phyloP scores from a whole-genome alignment of 2,329 filamentous ascomycete species.

The Cytospora piceae region DNA sequence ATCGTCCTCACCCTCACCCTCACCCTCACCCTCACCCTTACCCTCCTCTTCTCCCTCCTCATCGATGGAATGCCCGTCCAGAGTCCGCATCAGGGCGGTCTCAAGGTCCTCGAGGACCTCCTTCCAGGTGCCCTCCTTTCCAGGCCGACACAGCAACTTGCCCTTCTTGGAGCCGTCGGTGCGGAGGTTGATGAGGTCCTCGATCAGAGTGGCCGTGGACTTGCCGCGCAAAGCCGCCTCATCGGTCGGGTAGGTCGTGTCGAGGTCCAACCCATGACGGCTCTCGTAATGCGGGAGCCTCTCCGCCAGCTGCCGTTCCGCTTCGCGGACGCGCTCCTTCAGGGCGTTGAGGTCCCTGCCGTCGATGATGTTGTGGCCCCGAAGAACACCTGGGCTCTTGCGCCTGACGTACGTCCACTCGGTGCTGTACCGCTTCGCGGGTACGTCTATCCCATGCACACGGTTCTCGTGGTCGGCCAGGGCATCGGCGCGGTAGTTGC shows the following conservation, averaged over 20 bases:
- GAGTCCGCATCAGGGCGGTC: neutral
- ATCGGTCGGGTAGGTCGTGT: neutral
- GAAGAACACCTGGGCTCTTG: no score
- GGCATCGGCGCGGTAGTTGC: neutral
- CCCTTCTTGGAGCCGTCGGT: neutral
- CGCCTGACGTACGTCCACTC: no score
- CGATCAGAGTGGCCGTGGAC: neutral
- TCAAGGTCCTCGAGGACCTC: neutral
- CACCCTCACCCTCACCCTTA: neutral
- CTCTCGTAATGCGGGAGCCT: no score
- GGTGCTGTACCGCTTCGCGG: no score
- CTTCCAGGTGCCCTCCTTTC: neutral
- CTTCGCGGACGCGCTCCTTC: no score
- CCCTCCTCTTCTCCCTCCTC: neutral
- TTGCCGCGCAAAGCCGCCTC: neutral
- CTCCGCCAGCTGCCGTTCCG: no score
- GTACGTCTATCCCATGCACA: neutral
- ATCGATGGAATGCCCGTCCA: neutral
- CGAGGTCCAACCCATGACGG: neutral
- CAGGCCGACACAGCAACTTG: neutral
- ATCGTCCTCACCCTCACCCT: no score
- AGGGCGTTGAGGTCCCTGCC: no score
- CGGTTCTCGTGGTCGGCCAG: neutral
- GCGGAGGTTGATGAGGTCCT: neutral
- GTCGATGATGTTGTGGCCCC: no score